These are phyloP conservation scores for Ceratocystiopsis sp. DNA, from an alignment of 2,329 filamentous ascomycete genomes.

Conservation along the genomic window DNA sequence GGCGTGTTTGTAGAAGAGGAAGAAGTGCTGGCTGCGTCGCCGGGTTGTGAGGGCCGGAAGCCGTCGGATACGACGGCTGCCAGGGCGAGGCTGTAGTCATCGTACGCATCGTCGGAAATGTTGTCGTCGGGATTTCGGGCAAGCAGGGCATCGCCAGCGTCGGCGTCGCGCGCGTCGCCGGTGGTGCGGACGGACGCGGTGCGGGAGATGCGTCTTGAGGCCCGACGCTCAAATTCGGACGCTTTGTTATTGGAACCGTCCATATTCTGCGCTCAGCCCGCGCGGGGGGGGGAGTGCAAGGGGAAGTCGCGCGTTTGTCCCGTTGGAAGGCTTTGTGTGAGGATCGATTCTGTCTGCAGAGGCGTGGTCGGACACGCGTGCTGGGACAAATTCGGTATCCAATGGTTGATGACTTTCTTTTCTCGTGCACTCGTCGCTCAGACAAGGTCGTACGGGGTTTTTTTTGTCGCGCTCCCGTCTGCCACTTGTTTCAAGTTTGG, in stretches of 20 bases:
- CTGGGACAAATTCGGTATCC: too few relatives aligned
- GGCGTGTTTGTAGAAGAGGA: neutral
- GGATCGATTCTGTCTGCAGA: too few relatives aligned
- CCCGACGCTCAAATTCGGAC: constrained; percentile 9
- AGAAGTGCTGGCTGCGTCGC: neutral
- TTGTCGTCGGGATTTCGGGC: too few relatives aligned
- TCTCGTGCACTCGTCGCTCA: too few relatives aligned
- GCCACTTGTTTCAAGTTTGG: too few relatives aligned
- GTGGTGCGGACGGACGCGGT: constrained; percentile 3
- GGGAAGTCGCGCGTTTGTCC: too few relatives aligned
- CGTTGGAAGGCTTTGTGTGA: too few relatives aligned
- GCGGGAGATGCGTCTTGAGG: constrained; percentile 8
- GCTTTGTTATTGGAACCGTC: constrained; percentile 8
- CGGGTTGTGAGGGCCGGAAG: constrained; percentile 4
- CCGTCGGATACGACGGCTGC: constrained; percentile 7
- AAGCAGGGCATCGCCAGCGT: neutral
- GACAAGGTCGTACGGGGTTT: too few relatives aligned
- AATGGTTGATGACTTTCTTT: too few relatives aligned
- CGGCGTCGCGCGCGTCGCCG: neutral
- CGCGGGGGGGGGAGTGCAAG: too few relatives aligned
- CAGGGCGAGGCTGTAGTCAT: constrained; percentile 3
- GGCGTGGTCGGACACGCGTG: too few relatives aligned
- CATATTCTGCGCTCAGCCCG: constrained; percentile 4
- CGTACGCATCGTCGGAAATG: neutral
- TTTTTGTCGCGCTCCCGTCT: too few relatives aligned